Evolutionary conservation across 305 asterid species (phyloP).

Genomic region (Fraxinus nigra): DNA sequence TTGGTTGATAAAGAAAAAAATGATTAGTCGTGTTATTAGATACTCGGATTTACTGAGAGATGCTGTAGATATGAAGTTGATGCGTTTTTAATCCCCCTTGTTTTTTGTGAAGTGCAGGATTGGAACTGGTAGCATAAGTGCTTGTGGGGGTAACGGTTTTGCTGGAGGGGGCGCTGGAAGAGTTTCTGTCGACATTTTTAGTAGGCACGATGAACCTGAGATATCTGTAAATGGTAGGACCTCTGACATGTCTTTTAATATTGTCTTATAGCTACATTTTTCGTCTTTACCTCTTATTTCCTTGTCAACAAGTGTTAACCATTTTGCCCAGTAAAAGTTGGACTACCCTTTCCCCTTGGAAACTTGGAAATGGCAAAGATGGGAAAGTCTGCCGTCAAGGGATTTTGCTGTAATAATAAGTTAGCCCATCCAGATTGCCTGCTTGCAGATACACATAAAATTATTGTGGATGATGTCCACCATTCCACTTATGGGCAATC

Average conservation of each 20-base stretch:
- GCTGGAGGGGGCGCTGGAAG: constrained; percentile 99
- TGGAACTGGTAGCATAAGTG: constrained; percentile 84
- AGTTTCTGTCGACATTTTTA: constrained; percentile 83
- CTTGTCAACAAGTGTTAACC: background rate
- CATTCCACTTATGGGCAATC: constrained; percentile 1
- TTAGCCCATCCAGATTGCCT: constrained; percentile 2
- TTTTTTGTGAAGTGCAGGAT: constrained; percentile 65
- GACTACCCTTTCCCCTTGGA: background rate
- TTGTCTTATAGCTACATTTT: background rate
- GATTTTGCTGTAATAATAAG: constrained; percentile 8
- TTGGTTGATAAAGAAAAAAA: background rate
- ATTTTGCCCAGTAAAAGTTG: constrained; percentile 7
- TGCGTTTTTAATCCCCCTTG: constrained; percentile 21
- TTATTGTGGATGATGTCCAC: background rate
- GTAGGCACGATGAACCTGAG: constrained; percentile 90
- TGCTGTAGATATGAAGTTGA: constrained; percentile 10
- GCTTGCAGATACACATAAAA: background rate
- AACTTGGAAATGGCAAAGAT: background rate
- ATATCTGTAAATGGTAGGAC: constrained; percentile 71
- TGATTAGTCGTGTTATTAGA: background rate
- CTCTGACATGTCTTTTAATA: constrained; percentile 9
- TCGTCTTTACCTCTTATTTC: background rate
- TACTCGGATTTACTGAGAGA: constrained; percentile 6
- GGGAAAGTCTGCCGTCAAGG: constrained; percentile 1
- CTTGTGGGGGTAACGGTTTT: constrained; percentile 93